A percentile compares a stretch with the other conserved stretches of the same genome.
Conservation (phyloP, 169 alveolate species). For the Plasmodium billcollinsi region DNA sequence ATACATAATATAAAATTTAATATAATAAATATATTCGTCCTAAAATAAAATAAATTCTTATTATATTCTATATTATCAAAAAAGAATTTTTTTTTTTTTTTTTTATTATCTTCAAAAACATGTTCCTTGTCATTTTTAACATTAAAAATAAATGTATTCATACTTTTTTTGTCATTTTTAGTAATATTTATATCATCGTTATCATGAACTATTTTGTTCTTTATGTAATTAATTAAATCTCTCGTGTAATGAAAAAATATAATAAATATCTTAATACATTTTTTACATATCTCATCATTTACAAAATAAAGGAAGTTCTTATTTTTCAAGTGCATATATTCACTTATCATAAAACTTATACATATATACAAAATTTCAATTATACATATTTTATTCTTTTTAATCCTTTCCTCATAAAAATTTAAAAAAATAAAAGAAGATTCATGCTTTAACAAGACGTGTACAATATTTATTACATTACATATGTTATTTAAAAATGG, state of each 20-base stretch:
- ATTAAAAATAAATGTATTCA: background rate
- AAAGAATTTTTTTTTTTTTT: background rate
- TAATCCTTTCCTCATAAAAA: constrained; percentile 51
- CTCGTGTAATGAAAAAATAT: constrained; percentile 35
- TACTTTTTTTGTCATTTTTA: too few relatives aligned
- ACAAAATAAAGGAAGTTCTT: constrained; percentile 11
- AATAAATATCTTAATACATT: constrained; percentile 36
- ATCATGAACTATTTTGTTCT: background rate
- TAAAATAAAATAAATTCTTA: constrained; percentile 33
- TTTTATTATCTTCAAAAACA: background rate
- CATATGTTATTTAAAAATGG: constrained; percentile 16
- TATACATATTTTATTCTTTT: constrained; percentile 25
- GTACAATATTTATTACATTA: constrained; percentile 37
- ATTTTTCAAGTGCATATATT: constrained; percentile 24
- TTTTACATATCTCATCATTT: constrained; percentile 15
- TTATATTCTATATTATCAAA: constrained; percentile 14
- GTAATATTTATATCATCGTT: too few relatives aligned
- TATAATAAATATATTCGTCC: constrained; percentile 54
- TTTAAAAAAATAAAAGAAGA: constrained; percentile 42
- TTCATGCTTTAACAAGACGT: constrained; percentile 19
- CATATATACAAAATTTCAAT: constrained; percentile 40
- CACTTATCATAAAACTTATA: constrained; percentile 37
- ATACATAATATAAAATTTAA: constrained; percentile 28
- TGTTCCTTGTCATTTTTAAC: background rate
- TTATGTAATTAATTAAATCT: constrained; percentile 16